These are phyloP conservation scores for Dendrobium officinale DNA, from an alignment of 106 monocot species.

Conservation along the genomic window DNA sequence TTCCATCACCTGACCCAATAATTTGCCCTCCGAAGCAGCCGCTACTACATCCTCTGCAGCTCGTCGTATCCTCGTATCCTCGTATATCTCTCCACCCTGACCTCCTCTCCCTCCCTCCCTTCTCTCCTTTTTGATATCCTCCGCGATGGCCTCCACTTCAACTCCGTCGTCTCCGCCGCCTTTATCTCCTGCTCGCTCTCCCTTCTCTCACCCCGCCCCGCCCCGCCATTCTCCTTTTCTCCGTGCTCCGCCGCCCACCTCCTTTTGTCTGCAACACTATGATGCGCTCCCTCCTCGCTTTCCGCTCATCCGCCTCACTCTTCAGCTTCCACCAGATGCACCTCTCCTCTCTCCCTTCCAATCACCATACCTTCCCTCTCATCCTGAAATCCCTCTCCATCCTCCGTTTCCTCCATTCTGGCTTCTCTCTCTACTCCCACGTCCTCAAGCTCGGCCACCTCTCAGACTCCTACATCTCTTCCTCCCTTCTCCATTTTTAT, in stretches of 20 bases:
- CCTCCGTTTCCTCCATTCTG: conserved; percentile 6
- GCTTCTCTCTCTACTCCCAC: conserved; percentile 19
- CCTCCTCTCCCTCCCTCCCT: conserved; percentile 16
- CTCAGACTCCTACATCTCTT: conserved; percentile 19
- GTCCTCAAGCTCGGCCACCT: conserved; percentile 16
- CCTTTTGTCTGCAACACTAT: conserved; percentile 10
- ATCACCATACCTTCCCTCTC: conserved; percentile 21
- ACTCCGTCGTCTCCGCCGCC: conserved; percentile 15
- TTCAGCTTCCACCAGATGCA: conserved; percentile 23
- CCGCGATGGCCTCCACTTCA: conserved; percentile 12
- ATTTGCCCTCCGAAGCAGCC: background rate
- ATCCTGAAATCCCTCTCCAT: conserved; percentile 24
- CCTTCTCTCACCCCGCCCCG: conserved; percentile 7
- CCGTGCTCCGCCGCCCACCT: conserved; percentile 13
- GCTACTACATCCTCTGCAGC: background rate
- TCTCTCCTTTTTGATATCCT: conserved; percentile 14
- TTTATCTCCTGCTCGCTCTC: conserved; percentile 18
- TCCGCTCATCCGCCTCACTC: conserved; percentile 10
- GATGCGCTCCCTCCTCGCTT: conserved; percentile 10
- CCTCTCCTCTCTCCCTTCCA: conserved; percentile 16
- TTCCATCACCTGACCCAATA: too few species aligned
- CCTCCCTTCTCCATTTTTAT: conserved; percentile 28
- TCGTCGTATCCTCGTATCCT: conserved; percentile 13
- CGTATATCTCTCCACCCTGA: conserved; percentile 14
- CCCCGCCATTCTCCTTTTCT: conserved; percentile 7